Evolutionary conservation across 202 grass and related monocot species (phyloP).

Genomic region (Bolboschoenoplectus hybrid): DNA sequence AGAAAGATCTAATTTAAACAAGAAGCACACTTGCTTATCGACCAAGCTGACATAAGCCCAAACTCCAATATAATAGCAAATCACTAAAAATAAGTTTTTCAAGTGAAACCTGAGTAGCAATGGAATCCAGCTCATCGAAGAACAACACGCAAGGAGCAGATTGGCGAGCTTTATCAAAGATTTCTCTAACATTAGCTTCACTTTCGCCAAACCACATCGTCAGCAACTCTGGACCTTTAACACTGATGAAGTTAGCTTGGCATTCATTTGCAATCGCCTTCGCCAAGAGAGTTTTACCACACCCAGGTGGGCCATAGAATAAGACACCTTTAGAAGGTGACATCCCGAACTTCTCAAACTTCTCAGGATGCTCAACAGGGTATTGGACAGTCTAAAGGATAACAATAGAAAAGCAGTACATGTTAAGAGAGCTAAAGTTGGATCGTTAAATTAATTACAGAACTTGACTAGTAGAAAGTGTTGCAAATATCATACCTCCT

Average conservation of each 20-base stretch:
- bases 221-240: constrained; percentile 53
- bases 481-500: constrained; percentile 59
- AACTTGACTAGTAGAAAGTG: background rate
- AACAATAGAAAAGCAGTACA: constrained; percentile 9
- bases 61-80: background rate
- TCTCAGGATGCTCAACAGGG: constrained; percentile 59
- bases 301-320: constrained; percentile 92
- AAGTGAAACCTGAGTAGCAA: constrained; percentile 51
- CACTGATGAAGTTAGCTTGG: constrained; percentile 81
- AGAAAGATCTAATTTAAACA: background rate
- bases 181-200: constrained; percentile 57
- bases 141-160: constrained; percentile 60
- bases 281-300: constrained; percentile 89
- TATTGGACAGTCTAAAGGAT: constrained; percentile 54
- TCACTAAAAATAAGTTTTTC: background rate
- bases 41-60: background rate
- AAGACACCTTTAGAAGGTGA: constrained; percentile 79
- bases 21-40: background rate
- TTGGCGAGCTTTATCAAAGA: constrained; percentile 78
- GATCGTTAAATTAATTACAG: background rate
- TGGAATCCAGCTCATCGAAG: constrained; percentile 57
- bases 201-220: constrained; percentile 64
- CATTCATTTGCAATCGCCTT: constrained; percentile 98
- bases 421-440: background rate
- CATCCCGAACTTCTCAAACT: constrained; percentile 63